Percentiles rank a stretch among this genome's conserved stretches.
These are phyloP conservation scores for Sindora glabra DNA, from an alignment of 306 rosid genomes.

Conservation along the genomic window DNA sequence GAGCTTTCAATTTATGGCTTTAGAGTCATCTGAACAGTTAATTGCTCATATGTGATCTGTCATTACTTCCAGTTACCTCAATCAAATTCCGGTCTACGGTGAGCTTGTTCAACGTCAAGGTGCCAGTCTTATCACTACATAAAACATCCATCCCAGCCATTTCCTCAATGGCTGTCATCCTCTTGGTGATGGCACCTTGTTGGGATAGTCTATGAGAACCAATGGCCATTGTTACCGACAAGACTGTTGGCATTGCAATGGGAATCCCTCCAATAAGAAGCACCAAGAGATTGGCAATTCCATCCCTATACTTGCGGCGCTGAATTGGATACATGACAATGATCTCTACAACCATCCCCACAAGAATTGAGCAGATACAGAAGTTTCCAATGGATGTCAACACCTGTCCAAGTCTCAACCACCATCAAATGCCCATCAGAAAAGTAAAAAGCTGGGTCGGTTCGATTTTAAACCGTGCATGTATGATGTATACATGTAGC, in stretches of 20 bases:
- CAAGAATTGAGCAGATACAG: slow-evolving; percentile 79
- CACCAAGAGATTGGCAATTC: slow-evolving; percentile 82
- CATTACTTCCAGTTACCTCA: too few species aligned
- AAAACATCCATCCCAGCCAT: slow-evolving; percentile 97
- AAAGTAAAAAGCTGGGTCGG: too few species aligned
- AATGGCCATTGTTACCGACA: slow-evolving; percentile 96
- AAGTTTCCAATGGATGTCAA: slow-evolving; percentile 87
- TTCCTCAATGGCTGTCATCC: slow-evolving; percentile 96
- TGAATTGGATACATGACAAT: slow-evolving; percentile 91
- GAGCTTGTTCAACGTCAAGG: slow-evolving; percentile 77
- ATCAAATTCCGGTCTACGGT: slow-evolving; percentile 67
- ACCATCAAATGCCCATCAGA: slow-evolving; percentile 10
- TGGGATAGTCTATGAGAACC: slow-evolving; percentile 78
- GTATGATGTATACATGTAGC: too few species aligned
- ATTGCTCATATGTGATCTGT: too few species aligned
- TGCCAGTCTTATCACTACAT: slow-evolving; percentile 90
- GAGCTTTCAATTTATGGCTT: too few species aligned
- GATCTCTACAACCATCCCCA: slow-evolving; percentile 64
- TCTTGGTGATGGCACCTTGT: slow-evolving; percentile 93
- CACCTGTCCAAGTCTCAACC: slow-evolving; percentile 46
- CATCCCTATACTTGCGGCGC: slow-evolving; percentile 56
- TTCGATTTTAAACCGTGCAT: too few species aligned
- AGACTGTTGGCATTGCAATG: slow-evolving; percentile 90
- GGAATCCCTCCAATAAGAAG: slow-evolving; percentile 95
- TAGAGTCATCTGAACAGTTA: neutral